A percentile compares a stretch with the other conserved stretches of the same genome.
Conservation (phyloP, 2,329 filamentous ascomycete genomes). For the Botrytis tulipae region DNA sequence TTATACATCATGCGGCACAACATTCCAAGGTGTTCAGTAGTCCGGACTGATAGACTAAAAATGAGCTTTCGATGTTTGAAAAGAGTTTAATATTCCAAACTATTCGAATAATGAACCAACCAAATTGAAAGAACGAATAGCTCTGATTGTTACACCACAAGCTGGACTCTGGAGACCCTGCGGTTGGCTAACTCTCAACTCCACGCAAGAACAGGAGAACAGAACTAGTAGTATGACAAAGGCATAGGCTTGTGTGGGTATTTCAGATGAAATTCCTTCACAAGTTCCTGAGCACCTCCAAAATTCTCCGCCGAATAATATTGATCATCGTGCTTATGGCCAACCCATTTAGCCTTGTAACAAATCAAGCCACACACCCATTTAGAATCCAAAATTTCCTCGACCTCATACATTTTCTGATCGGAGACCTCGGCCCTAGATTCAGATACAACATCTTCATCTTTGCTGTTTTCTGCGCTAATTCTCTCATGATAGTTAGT, state of each 20-base stretch:
- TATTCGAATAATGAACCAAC: neutral
- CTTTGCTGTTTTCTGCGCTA: neutral
- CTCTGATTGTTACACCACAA: rapidly evolving
- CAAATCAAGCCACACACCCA: neutral
- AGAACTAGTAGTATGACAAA: neutral
- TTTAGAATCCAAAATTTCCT: neutral
- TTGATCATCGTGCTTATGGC: neutral
- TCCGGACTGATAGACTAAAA: neutral
- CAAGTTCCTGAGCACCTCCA: neutral
- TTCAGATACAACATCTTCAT: neutral
- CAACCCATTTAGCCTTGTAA: neutral
- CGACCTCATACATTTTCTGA: neutral
- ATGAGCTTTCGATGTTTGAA: neutral
- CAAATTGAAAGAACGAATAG: rapidly evolving
- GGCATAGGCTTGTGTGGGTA: neutral
- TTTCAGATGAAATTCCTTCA: neutral
- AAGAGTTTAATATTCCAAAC: neutral
- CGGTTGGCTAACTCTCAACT: neutral
- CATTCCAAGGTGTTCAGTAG: neutral
- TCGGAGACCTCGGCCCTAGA: too few relatives aligned
- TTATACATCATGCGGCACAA: neutral
- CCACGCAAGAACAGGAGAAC: too few relatives aligned
- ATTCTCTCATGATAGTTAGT: neutral
- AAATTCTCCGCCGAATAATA: neutral
- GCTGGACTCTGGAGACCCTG: rapidly evolving